Evolutionary conservation across 2,329 filamentous ascomycete species (phyloP).

Genomic region (Claviceps sp.): DNA sequence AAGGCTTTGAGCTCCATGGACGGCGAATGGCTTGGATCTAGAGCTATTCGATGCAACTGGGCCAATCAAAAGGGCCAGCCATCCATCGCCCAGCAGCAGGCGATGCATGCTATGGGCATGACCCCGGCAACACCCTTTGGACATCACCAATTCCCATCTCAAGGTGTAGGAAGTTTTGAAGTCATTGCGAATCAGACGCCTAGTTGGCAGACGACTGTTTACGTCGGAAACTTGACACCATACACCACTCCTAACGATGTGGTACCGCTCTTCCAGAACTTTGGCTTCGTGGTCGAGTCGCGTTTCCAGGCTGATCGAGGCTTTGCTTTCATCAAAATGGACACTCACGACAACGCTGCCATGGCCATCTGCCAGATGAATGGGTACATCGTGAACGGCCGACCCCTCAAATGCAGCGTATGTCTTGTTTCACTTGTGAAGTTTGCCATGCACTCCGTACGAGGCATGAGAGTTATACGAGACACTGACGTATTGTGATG

Average conservation of each 20-base stretch:
- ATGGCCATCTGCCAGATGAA: conserved; percentile 98
- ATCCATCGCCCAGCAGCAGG: conserved; percentile 93
- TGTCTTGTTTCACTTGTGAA: conserved; percentile 27
- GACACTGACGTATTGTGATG: conserved; percentile 4
- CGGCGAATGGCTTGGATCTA: conserved; percentile 95
- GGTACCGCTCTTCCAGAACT: conserved; percentile 97
- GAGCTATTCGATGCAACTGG: conserved; percentile 98
- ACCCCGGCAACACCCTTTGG: conserved; percentile 93
- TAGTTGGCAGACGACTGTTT: conserved; percentile 96
- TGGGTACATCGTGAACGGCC: conserved; percentile 94
- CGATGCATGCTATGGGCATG: conserved; percentile 96
- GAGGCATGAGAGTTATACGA: background rate
- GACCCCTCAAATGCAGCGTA: conserved; percentile 97
- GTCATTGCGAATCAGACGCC: conserved; percentile 94
- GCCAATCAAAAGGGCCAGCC: conserved; percentile 99
- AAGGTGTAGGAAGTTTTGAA: conserved; percentile 93
- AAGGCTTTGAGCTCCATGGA: conserved; percentile 97
- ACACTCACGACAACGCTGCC: conserved; percentile 91
- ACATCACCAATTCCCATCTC: conserved; percentile 94
- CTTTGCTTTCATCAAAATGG: conserved; percentile 99
- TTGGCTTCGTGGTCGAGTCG: conserved; percentile 93
- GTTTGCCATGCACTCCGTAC: conserved; percentile 1
- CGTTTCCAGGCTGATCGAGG: conserved; percentile 96
- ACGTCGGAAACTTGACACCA: conserved; percentile 92
- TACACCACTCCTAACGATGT: conserved; percentile 96